Conservation (phyloP, 306 rosid species). For the Acacia melanoxylon region DNA sequence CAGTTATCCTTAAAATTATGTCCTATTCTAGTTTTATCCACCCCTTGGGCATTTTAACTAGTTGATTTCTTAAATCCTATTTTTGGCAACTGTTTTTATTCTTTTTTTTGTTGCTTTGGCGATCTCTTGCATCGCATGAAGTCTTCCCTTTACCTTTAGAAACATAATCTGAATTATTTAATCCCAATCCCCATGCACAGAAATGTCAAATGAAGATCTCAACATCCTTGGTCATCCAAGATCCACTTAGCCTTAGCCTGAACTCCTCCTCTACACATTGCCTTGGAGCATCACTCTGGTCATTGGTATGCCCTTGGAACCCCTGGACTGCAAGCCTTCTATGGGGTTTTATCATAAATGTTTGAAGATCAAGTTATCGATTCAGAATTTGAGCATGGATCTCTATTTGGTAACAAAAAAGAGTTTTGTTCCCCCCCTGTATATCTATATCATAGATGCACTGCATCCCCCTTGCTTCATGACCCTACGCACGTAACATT, state of each 20-base stretch:
- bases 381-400: neutral
- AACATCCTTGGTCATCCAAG: neutral
- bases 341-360: neutral
- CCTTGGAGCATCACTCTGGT: neutral
- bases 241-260: neutral
- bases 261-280: neutral
- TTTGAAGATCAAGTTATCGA: neutral
- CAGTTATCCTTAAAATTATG: conserved; percentile 22
- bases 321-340: neutral
- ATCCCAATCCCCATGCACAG: neutral
- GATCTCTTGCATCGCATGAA: neutral
- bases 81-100: conserved; percentile 8
- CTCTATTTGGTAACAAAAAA: neutral
- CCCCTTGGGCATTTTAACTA: conserved; percentile 28
- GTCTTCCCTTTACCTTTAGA: neutral
- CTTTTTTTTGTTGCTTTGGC: neutral
- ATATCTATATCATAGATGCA: neutral
- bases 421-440: neutral
- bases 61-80: conserved; percentile 21
- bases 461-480: neutral
- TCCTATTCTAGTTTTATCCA: conserved; percentile 24
- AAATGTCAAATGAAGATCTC: neutral
- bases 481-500: neutral
- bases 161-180: neutral
- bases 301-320: neutral